phyloP scores from a whole-genome alignment of 768 basidiomycete species.

The Phylloporus arenicola region DNA sequence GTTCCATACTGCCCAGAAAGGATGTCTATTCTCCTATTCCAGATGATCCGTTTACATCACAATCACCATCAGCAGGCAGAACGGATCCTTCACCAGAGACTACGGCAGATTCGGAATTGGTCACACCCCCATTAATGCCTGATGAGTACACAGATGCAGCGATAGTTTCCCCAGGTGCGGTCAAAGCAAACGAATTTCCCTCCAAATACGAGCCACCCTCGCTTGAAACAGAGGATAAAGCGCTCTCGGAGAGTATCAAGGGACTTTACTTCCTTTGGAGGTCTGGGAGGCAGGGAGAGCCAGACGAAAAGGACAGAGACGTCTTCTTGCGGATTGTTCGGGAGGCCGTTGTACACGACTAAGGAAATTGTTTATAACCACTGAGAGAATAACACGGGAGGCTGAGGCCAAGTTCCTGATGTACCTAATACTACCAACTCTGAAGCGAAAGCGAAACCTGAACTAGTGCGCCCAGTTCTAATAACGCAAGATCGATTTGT shows the following conservation, averaged over 20 bases:
- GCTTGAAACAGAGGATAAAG: slow-evolving; percentile 30
- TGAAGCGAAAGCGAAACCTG: slow-evolving; percentile 7
- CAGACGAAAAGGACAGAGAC: slow-evolving; percentile 19
- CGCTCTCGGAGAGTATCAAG: slow-evolving; percentile 48
- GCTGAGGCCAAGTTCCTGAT: not conserved
- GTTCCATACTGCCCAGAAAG: slow-evolving; percentile 20
- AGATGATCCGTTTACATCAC: slow-evolving; percentile 7
- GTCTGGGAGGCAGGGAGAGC: slow-evolving; percentile 27
- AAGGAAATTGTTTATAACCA: slow-evolving; percentile 1
- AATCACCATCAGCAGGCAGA: slow-evolving; percentile 5
- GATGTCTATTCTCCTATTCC: slow-evolving; percentile 10
- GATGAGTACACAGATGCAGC: slow-evolving; percentile 8
- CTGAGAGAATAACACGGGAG: not conserved
- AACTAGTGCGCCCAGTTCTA: slow-evolving; percentile 22
- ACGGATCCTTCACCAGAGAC: slow-evolving; percentile 14
- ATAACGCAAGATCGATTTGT: slow-evolving; percentile 23
- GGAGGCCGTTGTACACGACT: slow-evolving; percentile 23
- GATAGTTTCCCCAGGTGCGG: slow-evolving; percentile 10
- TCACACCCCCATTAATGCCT: slow-evolving; percentile 17
- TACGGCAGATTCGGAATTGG: slow-evolving; percentile 19
- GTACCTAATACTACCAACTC: not conserved
- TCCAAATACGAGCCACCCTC: not conserved
- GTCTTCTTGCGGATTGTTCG: slow-evolving; percentile 33
- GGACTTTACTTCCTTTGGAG: slow-evolving; percentile 61
- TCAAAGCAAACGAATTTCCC: slow-evolving; percentile 11